Evolutionary conservation across 2,329 filamentous ascomycete genomes (phyloP), one percentile per base, ranked within the genome.

Genomic region (Pseudogymnoascus sp.): DNA sequence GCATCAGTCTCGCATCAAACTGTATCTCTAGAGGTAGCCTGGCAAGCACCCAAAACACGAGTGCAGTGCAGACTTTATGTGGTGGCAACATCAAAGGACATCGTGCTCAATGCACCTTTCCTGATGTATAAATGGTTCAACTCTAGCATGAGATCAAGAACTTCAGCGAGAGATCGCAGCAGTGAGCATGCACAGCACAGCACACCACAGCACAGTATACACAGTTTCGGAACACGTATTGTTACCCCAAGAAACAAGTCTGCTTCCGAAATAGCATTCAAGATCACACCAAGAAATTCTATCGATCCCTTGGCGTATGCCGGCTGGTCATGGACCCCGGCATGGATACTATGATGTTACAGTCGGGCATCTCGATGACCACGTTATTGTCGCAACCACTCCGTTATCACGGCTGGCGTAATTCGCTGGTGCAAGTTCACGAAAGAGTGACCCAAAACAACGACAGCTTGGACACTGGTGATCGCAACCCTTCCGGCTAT

Each of bases 1-100:
- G 83, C 76, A 71, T 74, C 72, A 72, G 79, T 81, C 79, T 75
- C 76, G 78, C 77, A 72, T 68, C 72, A 74, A 72, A 70, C 74
- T 73, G 70, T 72, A 73, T 73, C 68, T 70, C 71, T 72, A 69
- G 67, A 67, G 74, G 74, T 74, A 72, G 79, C 79, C 80, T 83
- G 79, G 79, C 80, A 81, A 83, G 80, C 81, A 76, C 72, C 69
- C 62, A 59, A 65, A 65, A 59, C 10, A 65, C 68, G 70, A 70
- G 68, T 66, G 66, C 68, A 67, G 70, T 67, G 72, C 71, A 73
- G 71, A 71, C 68, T 65, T 62, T 60, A 54, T 54, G 29, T 54
- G 47, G 47, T 54, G 47, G 47, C 47, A 54, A 33, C 47, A 33
- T 54, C 29, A 17, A 54, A 33, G 47, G 47, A 54, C 47, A 54